Evolutionary conservation across 306 rosid species (phyloP), one percentile per base, ranked within the genome.

Genomic region (Senna siamea): DNA sequence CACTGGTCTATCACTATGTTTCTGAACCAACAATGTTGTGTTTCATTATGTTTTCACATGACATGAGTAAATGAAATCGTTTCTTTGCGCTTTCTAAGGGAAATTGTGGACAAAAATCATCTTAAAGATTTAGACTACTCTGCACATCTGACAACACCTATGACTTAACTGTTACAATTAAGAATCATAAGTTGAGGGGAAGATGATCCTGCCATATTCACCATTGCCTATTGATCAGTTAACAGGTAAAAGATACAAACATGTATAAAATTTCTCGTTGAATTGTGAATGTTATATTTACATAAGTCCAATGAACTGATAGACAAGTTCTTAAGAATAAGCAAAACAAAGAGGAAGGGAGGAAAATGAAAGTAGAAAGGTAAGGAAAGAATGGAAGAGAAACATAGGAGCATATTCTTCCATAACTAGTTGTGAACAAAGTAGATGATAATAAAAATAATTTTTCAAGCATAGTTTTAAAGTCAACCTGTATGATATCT

Each of bases 351-450:
- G 15, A 70, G 66, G 37, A 65, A 65, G 54, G 9, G 19, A 26
- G 7, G 22, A 20, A 20, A 28, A 20, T 7, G 11, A 20, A 54
- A 20, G 13, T 2, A 43, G 30, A 43, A 41, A 6, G 20, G 52
- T 41, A 7, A 43, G 70, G 68, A 70, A 57, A 18, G 41, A 64
- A 63, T 35, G 66, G 22, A 18, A 59, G 63, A 75, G 22, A 41
- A 51, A 14, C 0, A 54, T 32, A 53, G 52, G 14, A 70, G 18
- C 72, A 70, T 38, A 52, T 53, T 50, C 48, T 35, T 19, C 68
- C 9, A 19, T 4, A 40, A 20, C 53, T 70, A 22, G 9, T 26
- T 22, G 75, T 30, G 32, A 62, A 38, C 60, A 54, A 20, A 22
- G 15, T 26, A 4, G 9, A 23, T 54, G 43, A 66, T 28, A 26